phyloP scores from a whole-genome alignment of 108 stramenopile species.

The Phaeodactylum tricornutum region DNA sequence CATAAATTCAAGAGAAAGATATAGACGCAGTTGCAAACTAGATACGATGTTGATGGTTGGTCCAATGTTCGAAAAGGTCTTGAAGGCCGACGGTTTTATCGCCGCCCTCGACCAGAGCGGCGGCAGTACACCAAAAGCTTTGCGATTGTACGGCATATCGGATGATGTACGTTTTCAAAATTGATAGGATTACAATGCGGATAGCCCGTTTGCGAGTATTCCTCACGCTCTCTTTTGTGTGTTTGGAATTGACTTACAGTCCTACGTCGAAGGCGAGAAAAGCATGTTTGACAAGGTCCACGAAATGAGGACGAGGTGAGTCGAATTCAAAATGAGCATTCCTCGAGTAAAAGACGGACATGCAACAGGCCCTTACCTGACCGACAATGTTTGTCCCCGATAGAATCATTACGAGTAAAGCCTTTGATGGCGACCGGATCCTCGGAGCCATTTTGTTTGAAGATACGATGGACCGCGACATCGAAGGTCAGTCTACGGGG shows the following conservation, averaged over 20 bases:
- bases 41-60: background rate
- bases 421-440: conserved; percentile 55
- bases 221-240: too few species aligned
- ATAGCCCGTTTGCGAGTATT: conserved; percentile 4
- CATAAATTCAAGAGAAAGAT: too few species aligned
- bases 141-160: conserved; percentile 49
- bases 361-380: background rate
- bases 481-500: conserved; percentile 46
- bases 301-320: conserved; percentile 42
- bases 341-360: background rate
- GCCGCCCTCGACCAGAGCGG: conserved; percentile 80
- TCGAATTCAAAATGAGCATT: too few species aligned
- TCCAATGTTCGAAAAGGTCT: background rate
- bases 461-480: conserved; percentile 66
- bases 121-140: conserved; percentile 65
- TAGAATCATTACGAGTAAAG: conserved; percentile 54
- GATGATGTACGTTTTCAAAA: conserved; percentile 19
- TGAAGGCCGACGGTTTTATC: conserved; percentile 52
- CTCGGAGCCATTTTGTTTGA: conserved; percentile 77
- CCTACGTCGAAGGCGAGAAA: too few species aligned
- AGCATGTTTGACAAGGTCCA: conserved; percentile 69
- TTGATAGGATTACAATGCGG: too few species aligned
- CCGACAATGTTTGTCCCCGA: conserved; percentile 1
- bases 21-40: too few species aligned
- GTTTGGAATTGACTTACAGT: too few species aligned